Evolutionary conservation across 1,284 basidiomycete genomes (phyloP), one percentile per base, ranked within the genome.

Genomic region (Tausonia pullulans): DNA sequence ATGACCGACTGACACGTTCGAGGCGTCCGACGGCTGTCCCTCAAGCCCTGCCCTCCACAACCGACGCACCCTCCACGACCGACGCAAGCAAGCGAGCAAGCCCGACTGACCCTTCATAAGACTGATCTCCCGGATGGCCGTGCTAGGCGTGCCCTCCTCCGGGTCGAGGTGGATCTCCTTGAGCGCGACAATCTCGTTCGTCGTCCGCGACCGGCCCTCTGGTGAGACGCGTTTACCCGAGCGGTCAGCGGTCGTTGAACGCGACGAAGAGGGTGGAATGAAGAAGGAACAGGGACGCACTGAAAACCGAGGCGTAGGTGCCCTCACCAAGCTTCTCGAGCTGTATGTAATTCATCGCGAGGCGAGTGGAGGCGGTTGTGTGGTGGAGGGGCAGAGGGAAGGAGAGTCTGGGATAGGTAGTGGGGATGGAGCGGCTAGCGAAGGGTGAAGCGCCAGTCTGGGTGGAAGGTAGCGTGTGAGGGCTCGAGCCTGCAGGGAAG

Each of bases 151-250:
- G 27, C 95, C 95, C 74, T 98, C 96, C 78, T 98, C 95, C n/a
- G 93, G 91, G 76, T 98, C 96, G 49, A 98, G 84, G 65, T 95
- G 84, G 73, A 98, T 98, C 82, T 98, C 98, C 83, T 99, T 99
- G 72, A 94, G 80, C 58, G 93, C 93, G 62, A 93, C 94, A 71
- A 66, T 66, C 58, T 66, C 91, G 84, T 76, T 85, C 74, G 78
- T 89, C 84, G 65, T 84, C 84, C 71, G 78, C 80, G 74, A 85
- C 77, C 76, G 91, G 83, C 74, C 85, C 84, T 70, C 86, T 54
- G 51, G 60, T 10, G 60, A 9, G 57, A 16, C 41, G n/a, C 41
- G 54, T 9, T 48, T 14, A 44, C 41, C 14, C 51, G 27, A 27
- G 39, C 43, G 46, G 52, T 11, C 52, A n/a, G 39, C 27, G 43